These are phyloP conservation scores for Wallacemonas rigidus DNA, from an alignment of 208 protist species.

Conservation along the genomic window DNA sequence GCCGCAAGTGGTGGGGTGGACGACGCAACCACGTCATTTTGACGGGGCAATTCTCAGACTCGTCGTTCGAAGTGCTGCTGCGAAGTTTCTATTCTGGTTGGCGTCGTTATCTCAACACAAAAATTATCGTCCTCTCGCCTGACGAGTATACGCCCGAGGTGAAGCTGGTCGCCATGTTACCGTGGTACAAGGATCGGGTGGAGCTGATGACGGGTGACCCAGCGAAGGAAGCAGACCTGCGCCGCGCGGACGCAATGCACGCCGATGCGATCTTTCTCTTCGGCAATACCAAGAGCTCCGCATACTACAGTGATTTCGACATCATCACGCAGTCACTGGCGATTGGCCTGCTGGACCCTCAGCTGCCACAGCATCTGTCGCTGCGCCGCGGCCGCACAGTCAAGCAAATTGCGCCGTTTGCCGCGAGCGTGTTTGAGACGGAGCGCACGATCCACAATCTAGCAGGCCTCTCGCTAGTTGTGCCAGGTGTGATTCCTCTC, in stretches of 20 bases:
- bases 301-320: constrained; percentile 80
- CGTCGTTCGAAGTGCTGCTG: constrained; percentile 67
- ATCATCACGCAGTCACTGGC: constrained; percentile 72
- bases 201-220: constrained; percentile 74
- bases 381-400: constrained; percentile 62
- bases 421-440: constrained; percentile 69
- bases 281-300: constrained; percentile 62
- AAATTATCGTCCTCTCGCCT: constrained; percentile 69
- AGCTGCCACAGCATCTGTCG: constrained; percentile 78
- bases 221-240: constrained; percentile 47
- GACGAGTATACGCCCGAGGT: constrained; percentile 60
- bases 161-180: constrained; percentile 59
- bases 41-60: constrained; percentile 65
- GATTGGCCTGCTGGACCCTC: constrained; percentile 60
- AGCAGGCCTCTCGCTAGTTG: constrained; percentile 67
- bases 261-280: constrained; percentile 86
- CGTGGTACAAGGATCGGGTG: constrained; percentile 76
- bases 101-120: constrained; percentile 72
- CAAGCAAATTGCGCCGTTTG: constrained; percentile 61
- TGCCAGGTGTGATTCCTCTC: constrained; percentile 75
- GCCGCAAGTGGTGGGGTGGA: constrained; percentile 31
- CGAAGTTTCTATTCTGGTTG: constrained; percentile 81
- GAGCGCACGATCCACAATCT: constrained; percentile 75
- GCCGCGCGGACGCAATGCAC: constrained; percentile 53
- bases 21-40: constrained; percentile 69